phyloP scores from a whole-genome alignment of 192 early-diverging fungal genomes.

The Cladochytrium replicatum region DNA sequence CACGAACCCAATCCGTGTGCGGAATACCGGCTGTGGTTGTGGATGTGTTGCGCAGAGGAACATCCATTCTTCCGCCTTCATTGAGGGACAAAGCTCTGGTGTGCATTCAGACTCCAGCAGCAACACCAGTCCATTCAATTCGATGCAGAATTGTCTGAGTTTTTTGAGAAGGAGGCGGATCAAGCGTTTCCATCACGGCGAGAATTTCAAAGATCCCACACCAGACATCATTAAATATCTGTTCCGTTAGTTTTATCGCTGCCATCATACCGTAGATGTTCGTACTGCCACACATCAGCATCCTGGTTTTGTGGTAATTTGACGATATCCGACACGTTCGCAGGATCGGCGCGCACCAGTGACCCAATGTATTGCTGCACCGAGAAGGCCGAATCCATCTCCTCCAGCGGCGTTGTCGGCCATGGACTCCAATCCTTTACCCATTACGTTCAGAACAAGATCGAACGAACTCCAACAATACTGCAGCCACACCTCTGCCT shows the following conservation, averaged over 20 bases:
- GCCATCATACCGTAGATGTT: conserved; percentile 64
- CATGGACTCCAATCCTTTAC: conserved; percentile 33
- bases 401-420: conserved; percentile 34
- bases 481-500: no score
- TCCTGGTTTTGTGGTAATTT: conserved; percentile 53
- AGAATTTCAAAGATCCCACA: neutral
- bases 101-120: conserved; percentile 70
- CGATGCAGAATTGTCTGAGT: conserved; percentile 71
- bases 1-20: neutral
- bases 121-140: conserved; percentile 68
- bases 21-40: conserved; percentile 52
- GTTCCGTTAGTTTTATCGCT: neutral
- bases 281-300: conserved; percentile 70
- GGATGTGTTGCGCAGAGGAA: conserved; percentile 90
- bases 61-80: conserved; percentile 85
- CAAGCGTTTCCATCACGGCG: neutral
- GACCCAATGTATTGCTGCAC: conserved; percentile 73
- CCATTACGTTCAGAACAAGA: no score
- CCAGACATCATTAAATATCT: conserved; percentile 1
- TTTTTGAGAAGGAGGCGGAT: no score
- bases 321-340: conserved; percentile 51
- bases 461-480: no score
- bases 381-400: conserved; percentile 60
- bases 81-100: conserved; percentile 66
- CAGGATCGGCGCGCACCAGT: conserved; percentile 52